These are phyloP conservation scores for Apiospora sp. DNA, from an alignment of 2,329 filamentous ascomycete genomes.

Conservation along the genomic window DNA sequence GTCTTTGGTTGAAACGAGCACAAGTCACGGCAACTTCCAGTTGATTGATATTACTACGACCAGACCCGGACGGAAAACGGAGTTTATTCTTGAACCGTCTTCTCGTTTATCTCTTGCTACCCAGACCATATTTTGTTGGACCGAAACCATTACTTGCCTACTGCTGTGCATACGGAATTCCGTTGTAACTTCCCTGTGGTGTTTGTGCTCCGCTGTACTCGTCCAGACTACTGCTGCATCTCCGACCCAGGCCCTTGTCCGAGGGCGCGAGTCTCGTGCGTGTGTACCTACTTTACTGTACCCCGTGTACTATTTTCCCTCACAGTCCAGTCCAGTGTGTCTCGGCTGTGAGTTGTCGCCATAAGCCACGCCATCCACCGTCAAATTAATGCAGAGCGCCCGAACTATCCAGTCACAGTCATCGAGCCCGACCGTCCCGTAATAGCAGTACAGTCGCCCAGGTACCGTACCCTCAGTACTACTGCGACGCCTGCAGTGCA, in stretches of 20 bases:
- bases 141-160: not conserved
- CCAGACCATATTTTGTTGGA: not conserved
- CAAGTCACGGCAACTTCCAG: not conserved
- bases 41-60: not conserved
- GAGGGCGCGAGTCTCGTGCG: not conserved
- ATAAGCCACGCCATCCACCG: constrained; percentile 22
- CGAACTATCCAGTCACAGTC: constrained; percentile 10
- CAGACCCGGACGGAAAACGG: constrained; percentile 9
- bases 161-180: constrained; percentile 2
- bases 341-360: constrained; percentile 20
- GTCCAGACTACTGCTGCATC: not conserved
- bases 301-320: not conserved
- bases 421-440: constrained; percentile 13
- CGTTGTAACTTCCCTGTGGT: not conserved
- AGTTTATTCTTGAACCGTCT: not conserved
- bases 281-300: not conserved
- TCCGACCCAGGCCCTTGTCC: constrained; percentile 5
- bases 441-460: not conserved
- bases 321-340: not conserved
- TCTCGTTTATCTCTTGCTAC: not conserved
- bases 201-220: constrained; percentile 5
- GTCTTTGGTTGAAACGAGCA: constrained; percentile 14
- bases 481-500: not conserved
- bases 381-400: constrained; percentile 17
- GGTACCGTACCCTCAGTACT: not conserved